Evolutionary conservation across 192 early-diverging fungal genomes (phyloP), one percentile per base, ranked within the genome.

Genomic region (Entomortierella lignicola): DNA sequence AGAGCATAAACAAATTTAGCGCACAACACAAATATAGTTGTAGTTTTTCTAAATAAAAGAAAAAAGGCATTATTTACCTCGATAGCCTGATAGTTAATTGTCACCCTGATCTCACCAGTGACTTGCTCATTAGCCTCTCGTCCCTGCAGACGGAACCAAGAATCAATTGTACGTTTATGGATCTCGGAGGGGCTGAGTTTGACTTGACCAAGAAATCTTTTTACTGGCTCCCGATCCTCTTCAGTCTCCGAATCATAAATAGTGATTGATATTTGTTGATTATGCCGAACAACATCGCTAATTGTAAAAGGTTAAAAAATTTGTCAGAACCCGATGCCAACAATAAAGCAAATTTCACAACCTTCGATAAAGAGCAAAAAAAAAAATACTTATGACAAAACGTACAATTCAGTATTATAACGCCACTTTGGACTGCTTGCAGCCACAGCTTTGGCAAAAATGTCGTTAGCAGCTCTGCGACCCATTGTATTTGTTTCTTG

Each of bases 71-170:
- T 27, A 8, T 26, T 68, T 75, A 75, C 72, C 65, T 75, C 72
- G 25, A 75, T 53, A 27, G 66, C 63, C 11, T 69, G 75, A 52
- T 84, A 88, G 18, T 80, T 64, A 39, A 84, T 57, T 23, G 84
- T 73, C 65, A 88, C 66, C 18, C 81, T 66, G n/a, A 88, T 67
- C 65, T 88, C 81, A 42, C 86, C 86, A 1, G 84, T 80, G 3
- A 82, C 65, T 20, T 67, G 54, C 34, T 59, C 63, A 34, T 54
- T 55, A 0, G 41, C 43, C 15, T 80, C 71, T n/a, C 63, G 65
- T 25, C 66, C 71, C 26, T 79, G 70, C 2, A 84, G 48, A 7
- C 72, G 72, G 41, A 82, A 83, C 83, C 83, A 83, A 27, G 69
- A 74, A 27, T 88, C 86, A 56, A 85, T 80, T 21, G 70, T 72